These are phyloP conservation scores for Backusella morwellensis DNA, from an alignment of 192 early-diverging fungal genomes.

Conservation along the genomic window DNA sequence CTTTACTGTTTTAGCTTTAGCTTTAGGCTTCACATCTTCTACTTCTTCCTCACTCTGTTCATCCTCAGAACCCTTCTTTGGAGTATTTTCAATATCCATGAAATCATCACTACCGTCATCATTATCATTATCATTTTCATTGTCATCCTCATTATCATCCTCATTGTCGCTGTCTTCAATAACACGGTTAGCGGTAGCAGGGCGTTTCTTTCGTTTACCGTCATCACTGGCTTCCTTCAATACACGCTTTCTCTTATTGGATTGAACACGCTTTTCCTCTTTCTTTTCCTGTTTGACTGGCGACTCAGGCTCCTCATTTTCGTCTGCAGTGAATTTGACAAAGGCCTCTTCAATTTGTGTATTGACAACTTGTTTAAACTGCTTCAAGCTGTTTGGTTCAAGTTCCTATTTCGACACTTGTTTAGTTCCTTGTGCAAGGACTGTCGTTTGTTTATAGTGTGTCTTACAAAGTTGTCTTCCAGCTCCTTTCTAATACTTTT, in stretches of 20 bases:
- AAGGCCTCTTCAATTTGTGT: neutral
- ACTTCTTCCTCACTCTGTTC: neutral
- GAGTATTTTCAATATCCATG: neutral
- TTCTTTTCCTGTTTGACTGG: neutral
- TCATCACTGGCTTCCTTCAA: neutral
- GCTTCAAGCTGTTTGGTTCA: neutral
- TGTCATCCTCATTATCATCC: neutral
- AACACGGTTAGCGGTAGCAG: neutral
- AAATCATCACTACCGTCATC: neutral
- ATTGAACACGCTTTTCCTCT: neutral
- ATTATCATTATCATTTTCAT: neutral
- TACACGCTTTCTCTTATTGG: neutral
- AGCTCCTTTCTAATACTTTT: neutral
- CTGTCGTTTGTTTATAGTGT: neutral
- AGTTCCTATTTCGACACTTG: neutral
- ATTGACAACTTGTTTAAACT: neutral
- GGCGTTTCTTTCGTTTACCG: neutral
- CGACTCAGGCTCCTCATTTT: neutral
- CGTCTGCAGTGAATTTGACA: neutral
- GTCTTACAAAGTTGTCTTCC: slow-evolving; percentile 11
- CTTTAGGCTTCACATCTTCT: neutral
- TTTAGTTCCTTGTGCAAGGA: neutral
- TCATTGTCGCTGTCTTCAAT: neutral
- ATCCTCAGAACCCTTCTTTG: neutral
- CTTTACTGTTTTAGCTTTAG: neutral